These are phyloP conservation scores for Fusarium buxicola DNA, from an alignment of 2,329 filamentous ascomycete genomes.

Conservation along the genomic window DNA sequence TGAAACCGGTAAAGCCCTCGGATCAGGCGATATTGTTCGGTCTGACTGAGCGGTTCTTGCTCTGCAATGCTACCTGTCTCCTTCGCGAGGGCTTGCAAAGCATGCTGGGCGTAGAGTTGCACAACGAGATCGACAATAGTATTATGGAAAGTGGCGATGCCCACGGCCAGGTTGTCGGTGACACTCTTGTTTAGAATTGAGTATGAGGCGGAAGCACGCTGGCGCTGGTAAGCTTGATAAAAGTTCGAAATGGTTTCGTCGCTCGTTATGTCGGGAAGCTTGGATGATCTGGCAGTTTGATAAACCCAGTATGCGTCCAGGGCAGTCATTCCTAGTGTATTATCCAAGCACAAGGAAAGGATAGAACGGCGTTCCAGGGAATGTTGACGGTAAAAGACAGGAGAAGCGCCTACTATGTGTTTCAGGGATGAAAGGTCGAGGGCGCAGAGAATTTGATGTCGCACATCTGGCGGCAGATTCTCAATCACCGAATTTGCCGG, in stretches of 20 bases:
- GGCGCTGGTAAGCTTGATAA: conserved; percentile 2
- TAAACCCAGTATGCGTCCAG: conserved; percentile 1
- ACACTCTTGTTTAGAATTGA: conserved; percentile 1
- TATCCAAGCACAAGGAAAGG: not conserved
- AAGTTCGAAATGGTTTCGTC: conserved; percentile 3
- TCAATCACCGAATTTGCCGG: not conserved
- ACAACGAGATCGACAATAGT: not conserved
- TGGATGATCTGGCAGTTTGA: conserved; percentile 1
- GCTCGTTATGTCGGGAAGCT: not conserved
- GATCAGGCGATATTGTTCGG: conserved; percentile 1
- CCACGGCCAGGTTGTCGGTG: not conserved
- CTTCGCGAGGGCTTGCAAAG: not conserved
- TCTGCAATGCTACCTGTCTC: not conserved
- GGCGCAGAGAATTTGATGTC: not conserved
- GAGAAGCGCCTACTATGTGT: not conserved
- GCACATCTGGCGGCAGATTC: conserved; percentile 4
- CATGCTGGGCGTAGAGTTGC: not conserved
- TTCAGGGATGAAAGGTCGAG: conserved; percentile 1
- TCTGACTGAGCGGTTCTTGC: not conserved
- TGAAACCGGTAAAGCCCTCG: conserved; percentile 9
- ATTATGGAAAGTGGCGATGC: not conserved
- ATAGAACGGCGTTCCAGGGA: not conserved
- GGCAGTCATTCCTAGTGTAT: not conserved
- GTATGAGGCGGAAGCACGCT: not conserved
- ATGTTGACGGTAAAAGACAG: conserved; percentile 1